These are phyloP conservation scores for Medicago ruthenica DNA, from an alignment of 306 rosid genomes.

Conservation along the genomic window DNA sequence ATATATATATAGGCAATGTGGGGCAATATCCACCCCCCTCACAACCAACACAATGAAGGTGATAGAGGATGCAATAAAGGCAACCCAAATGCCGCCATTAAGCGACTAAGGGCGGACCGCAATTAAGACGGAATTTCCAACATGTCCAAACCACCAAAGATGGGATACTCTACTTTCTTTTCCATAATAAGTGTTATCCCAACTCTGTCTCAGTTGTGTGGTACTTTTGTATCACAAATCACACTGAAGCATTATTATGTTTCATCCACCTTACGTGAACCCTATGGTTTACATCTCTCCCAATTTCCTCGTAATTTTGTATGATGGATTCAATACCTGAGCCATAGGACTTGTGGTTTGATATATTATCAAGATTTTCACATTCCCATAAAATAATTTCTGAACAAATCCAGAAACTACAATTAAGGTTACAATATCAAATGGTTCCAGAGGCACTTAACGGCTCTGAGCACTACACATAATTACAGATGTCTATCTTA, in stretches of 20 bases:
- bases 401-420: conserved; percentile 36
- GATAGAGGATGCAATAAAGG: neutral
- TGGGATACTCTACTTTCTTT: neutral
- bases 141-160: conserved; percentile 3
- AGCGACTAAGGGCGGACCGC: neutral
- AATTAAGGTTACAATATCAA: conserved; percentile 8
- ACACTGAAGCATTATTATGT: neutral
- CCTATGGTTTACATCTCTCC: neutral
- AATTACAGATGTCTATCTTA: conserved; percentile 3
- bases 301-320: neutral
- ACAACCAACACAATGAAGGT: neutral
- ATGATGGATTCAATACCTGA: conserved; percentile 24
- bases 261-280: conserved; percentile 10
- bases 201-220: neutral
- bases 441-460: conserved; percentile 12
- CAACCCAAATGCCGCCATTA: neutral
- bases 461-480: conserved; percentile 1
- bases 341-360: neutral
- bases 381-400: conserved; percentile 8
- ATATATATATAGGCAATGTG: too few species aligned
- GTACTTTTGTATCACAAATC: neutral
- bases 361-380: neutral
- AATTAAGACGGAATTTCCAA: neutral
- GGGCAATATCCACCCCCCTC: neutral
- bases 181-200: neutral